Evolutionary conservation across 768 basidiomycete genomes (phyloP), one percentile per base, ranked within the genome.

Genomic region (Suillus clintonianus): DNA sequence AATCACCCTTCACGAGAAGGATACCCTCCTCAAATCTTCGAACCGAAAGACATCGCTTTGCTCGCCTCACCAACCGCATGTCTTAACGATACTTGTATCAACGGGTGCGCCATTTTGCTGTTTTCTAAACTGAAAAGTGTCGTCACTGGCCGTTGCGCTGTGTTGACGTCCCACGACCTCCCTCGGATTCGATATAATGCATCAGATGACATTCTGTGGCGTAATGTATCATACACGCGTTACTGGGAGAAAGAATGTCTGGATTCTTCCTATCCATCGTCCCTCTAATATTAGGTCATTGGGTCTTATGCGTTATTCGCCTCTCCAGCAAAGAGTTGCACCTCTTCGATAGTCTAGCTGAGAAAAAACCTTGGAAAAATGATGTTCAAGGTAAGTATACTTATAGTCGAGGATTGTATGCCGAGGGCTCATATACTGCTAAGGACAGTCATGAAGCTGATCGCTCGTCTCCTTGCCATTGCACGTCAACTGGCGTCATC

Each of bases 181-280:
- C 37, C 58, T 2, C 53, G 22, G 17, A 59, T 59, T 17, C 30
- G 19, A 14, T 32, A 45, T 11, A 42, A 61, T 7, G 22, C 34
- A 14, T 47, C 63, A 14, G 32, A 67, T 15, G 17, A 37, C 0
- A 64, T 70, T 0, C 14, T 79, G 0, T 79, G 78, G 76, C 51
- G 62, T 4, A 37, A 53, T 0, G 60, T 65, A 1, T 27, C 36
- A 0, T 54, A 42, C 2, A 64, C 64, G 0, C 32, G 59, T 19
- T 82, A 72, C 59, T 80, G 79, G 78, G 15, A 11, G 0, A 76
- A 74, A 54, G 51, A 67, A 67, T 14, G 6, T 68, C 0, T 82
- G 80, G 79, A 75, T 81, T 9, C 43, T 82, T 10, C 81, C 78
- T 0, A 77, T 81, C 19, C 78, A 81, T 55, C 62, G 70, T 1